Evolutionary conservation across 352 stramenopile genomes (phyloP).

Genomic region (Phytophthora melonis): DNA sequence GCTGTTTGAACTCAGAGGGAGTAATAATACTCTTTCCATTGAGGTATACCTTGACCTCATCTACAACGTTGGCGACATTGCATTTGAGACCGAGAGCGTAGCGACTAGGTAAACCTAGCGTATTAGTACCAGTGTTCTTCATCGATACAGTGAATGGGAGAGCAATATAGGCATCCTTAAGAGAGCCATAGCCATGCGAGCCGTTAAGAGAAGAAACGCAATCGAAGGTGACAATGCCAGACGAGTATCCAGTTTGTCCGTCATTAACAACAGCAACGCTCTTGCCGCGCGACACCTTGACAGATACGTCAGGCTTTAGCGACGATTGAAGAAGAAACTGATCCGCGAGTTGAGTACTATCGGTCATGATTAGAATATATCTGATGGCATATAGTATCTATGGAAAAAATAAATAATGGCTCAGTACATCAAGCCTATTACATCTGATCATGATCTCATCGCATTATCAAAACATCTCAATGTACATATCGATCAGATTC

Average conservation of each 20-base stretch:
- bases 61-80: neutral
- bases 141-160: neutral
- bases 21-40: neutral
- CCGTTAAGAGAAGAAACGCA: too few relatives aligned
- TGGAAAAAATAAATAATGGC: neutral
- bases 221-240: too few relatives aligned
- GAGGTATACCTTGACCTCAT: too few relatives aligned
- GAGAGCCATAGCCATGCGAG: neutral
- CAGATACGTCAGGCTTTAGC: neutral
- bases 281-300: neutral
- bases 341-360: neutral
- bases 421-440: neutral
- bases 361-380: slow-evolving; percentile 1
- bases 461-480: neutral
- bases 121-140: neutral
- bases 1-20: neutral
- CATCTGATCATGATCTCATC: neutral
- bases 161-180: neutral
- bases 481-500: slow-evolving; percentile 6
- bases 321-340: neutral
- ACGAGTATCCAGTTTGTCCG: too few relatives aligned
- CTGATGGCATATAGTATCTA: neutral
- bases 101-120: neutral
- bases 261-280: neutral
- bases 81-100: neutral